Conservation (phyloP, 805 yeast genomes). For the Candida stauntonica region DNA sequence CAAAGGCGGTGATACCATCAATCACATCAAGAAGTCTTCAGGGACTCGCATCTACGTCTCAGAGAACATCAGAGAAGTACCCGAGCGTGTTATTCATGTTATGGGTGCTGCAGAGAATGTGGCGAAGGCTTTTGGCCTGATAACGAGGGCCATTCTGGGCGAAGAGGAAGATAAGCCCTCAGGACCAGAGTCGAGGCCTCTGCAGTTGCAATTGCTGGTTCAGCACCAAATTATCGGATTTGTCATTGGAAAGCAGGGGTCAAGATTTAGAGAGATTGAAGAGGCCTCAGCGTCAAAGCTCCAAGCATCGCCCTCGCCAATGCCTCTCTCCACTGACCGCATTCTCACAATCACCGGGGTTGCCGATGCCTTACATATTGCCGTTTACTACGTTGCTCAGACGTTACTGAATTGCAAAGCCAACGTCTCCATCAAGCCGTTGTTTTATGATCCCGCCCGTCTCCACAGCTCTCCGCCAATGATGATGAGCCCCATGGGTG, state of each 20-base stretch:
- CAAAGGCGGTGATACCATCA: conserved; percentile 71
- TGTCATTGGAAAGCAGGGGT: conserved; percentile 74
- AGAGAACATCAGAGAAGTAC: conserved; percentile 65
- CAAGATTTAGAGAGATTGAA: conserved; percentile 74
- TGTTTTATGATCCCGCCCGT: conserved; percentile 51
- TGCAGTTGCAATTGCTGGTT: conserved; percentile 56
- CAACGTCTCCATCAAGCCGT: conserved; percentile 47
- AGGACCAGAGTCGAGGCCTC: conserved; percentile 46
- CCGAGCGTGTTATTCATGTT: conserved; percentile 70
- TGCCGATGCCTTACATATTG: conserved; percentile 84
- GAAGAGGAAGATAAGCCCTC: conserved; percentile 67
- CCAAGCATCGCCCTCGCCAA: conserved; percentile 64
- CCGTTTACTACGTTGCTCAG: conserved; percentile 68
- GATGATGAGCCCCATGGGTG: conserved; percentile 5
- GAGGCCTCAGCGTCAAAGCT: conserved; percentile 75
- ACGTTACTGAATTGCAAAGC: conserved; percentile 56
- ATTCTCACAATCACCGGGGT: conserved; percentile 68
- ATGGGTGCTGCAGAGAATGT: conserved; percentile 74
- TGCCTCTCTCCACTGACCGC: conserved; percentile 77
- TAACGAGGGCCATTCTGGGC: conserved; percentile 59
- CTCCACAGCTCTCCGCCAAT: conserved; percentile 6
- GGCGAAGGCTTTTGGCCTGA: conserved; percentile 76
- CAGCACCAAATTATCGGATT: conserved; percentile 81
- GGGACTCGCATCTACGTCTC: conserved; percentile 64
- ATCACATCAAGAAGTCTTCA: conserved; percentile 58